These are phyloP conservation scores for Cymodocea nodosa DNA, from an alignment of 116 monocot genomes.

Conservation along the genomic window DNA sequence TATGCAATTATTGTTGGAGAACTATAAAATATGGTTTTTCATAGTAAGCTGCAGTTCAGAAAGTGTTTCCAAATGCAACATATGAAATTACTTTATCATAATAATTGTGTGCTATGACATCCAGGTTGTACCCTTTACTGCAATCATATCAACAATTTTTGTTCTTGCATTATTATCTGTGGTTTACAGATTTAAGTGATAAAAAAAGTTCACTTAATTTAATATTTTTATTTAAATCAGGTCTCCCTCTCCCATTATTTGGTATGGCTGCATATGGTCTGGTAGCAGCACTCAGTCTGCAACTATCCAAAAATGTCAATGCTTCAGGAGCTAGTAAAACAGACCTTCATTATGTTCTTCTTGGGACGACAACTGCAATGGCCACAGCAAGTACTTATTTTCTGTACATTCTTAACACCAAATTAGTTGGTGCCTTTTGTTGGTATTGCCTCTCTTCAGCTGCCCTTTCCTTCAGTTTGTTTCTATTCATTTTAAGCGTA, in stretches of 20 bases:
- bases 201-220: not conserved
- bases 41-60: no score
- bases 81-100: no score
- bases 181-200: not conserved
- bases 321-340: conserved; percentile 30
- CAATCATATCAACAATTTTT: no score
- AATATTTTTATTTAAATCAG: conserved; percentile 18
- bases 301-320: conserved; percentile 32
- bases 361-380: conserved; percentile 75
- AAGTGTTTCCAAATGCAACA: no score
- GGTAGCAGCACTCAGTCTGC: conserved; percentile 50
- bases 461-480: conserved; percentile 71
- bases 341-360: conserved; percentile 41
- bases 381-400: conserved; percentile 95
- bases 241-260: conserved; percentile 79
- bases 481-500: conserved; percentile 65
- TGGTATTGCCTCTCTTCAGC: conserved; percentile 75
- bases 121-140: no score
- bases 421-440: conserved; percentile 63
- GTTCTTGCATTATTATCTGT: no score
- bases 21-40: no score
- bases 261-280: conserved; percentile 79
- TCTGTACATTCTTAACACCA: conserved; percentile 73
- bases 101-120: no score
- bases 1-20: no score